Conservation (phyloP, 2,329 filamentous ascomycete genomes). For the Coniochaeta prunicola region DNA sequence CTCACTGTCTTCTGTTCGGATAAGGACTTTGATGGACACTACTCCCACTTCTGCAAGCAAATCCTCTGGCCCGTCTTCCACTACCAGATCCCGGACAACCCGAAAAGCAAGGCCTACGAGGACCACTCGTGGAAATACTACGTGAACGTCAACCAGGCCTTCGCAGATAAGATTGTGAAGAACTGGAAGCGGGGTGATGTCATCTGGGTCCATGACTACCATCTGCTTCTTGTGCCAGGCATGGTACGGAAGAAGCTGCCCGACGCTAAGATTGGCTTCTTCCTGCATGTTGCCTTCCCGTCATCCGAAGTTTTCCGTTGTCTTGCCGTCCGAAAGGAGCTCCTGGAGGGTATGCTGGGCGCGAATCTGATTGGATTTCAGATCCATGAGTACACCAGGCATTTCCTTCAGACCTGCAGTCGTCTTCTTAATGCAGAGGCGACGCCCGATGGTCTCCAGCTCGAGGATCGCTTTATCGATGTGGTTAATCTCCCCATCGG, state of each 20-base stretch:
- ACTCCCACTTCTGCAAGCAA: conserved; percentile 94
- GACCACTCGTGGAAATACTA: conserved; percentile 97
- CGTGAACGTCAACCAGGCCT: conserved; percentile 83
- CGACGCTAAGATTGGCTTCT: conserved; percentile 93
- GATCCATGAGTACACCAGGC: conserved; percentile 84
- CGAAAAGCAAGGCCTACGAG: conserved; percentile 96
- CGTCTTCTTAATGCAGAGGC: conserved; percentile 86
- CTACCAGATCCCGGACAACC: conserved; percentile 95
- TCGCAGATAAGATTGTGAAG: conserved; percentile 82
- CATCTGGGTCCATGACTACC: conserved; percentile 95
- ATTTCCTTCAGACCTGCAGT: conserved; percentile 94
- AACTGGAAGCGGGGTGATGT: conserved; percentile 92
- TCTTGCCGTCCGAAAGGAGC: conserved; percentile 74
- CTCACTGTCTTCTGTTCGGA: conserved; percentile 81
- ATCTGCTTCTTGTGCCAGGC: conserved; percentile 77
- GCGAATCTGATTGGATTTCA: conserved; percentile 92
- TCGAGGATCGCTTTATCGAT: conserved; percentile 90
- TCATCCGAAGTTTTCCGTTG: conserved; percentile 96
- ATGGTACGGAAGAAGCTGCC: conserved; percentile 89
- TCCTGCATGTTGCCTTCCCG: conserved; percentile 89
- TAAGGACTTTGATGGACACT: conserved; percentile 90
- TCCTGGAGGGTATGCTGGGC: conserved; percentile 87
- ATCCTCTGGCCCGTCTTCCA: conserved; percentile 98
- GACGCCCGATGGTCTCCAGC: conserved; percentile 76
- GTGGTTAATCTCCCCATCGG: conserved; percentile 82